Evolutionary conservation across 768 basidiomycete genomes (phyloP), one percentile per base, ranked within the genome.

Genomic region (Boletus sensibilis): DNA sequence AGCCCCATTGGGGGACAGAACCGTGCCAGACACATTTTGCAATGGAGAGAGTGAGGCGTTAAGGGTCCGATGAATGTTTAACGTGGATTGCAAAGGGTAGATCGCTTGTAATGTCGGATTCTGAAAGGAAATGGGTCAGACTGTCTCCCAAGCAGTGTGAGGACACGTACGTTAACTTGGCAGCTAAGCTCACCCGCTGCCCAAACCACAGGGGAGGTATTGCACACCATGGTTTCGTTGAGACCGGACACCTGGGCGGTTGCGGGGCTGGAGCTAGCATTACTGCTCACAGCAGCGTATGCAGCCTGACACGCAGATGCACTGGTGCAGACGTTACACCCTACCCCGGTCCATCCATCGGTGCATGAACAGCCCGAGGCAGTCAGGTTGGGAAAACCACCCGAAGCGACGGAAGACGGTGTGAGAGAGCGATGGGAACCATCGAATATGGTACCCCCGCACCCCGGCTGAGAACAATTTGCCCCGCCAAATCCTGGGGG

Each of bases 181-280:
- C 95, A 98, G 59, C 90, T 90, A 79, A 95, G 84, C 68, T 94
- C 85, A 4, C 91, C 82, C 3, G 88, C 80, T 1, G 93, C 86
- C 64, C 81, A 96, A 10, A 94, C 89, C 46, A 78, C 76, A 0
- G 92, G 80, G 9, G 78, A 62, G 12, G 80, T 81, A 63, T 85
- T 92, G 74, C 94, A 96, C 2, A 83, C 79, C 60, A 95, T 66
- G 3, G 86, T 86, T n/a, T 79, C 70, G 59, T 94, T 90, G 39
- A 78, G 68, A 8, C 76, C 75, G 51, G 64, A 50, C 33, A 56
- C 52, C 33, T 64, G 72, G 21, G 58, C 56, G 16, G 72, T 58
- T 13, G 70, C 61, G 11, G 69, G 52, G n/a, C 68, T 60, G 53
- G 67, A 69, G 2, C 74, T 68, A 5, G 75, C 60, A 16, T 75